Base-by-base conservation (phyloP, 257 asterid genomes). In the Oldenlandia corymbosa region DNA sequence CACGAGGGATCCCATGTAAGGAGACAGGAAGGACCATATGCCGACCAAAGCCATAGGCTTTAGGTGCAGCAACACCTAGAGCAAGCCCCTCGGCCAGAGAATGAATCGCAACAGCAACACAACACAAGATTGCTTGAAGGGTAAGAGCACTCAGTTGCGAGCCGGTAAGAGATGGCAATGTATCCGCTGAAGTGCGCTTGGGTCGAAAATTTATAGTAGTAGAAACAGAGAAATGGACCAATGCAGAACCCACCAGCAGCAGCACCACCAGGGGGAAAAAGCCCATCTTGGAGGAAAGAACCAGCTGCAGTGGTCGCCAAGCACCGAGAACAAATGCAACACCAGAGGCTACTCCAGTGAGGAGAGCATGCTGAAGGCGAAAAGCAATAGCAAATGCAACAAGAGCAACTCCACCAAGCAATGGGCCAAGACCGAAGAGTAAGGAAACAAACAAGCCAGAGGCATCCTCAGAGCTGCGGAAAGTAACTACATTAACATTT, bases 21-120 rank as follows among this genome's bases (percentile, higher is more conserved):
- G 97, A 87, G 43, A 87, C 99, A 0, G 99, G 99, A 20, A 92
- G 93, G 68, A 92, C 95, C 95, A 92, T 92, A 82, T 92, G 93
- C 71, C 86, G 76, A 39, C 99, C 99, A 1, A 90, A 88, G 17
- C 97, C 99, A 11, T 90, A 90, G 0, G 99, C 99, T 73, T 90
- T 90, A 27, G 99, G 99, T 64, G 97, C 99, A 21, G 97, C 99
- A 13, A 93, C 99, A 27, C 99, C 99, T 49, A 93, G 64, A 0
- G 97, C 99, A 13, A 93, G 94, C 53, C 99, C 99, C 83, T 93
- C 99, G 0, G 97, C 76, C 0, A 93, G 77, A 27, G 97, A 96
- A 27, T 93, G 99, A 69, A 93, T 80, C 69, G 87, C 94, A 32
- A 93, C 64, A 16, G 96, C 95, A 1, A 60, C 72, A 55, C 96